Conservation (phyloP, 345 rosid species). For the Lepidium didymum region DNA sequence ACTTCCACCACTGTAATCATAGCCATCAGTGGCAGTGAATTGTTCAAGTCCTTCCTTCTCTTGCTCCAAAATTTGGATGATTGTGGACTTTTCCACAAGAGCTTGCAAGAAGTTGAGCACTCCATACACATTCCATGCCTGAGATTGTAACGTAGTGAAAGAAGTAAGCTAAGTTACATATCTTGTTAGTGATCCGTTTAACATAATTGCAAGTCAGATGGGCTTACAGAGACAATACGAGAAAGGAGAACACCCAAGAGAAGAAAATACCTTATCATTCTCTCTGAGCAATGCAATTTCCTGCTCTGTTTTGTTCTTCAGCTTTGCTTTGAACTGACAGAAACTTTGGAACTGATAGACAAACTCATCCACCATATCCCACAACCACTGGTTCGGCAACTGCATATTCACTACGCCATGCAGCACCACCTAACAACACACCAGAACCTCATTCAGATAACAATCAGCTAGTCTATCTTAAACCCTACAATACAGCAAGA, state of each 20-base stretch:
- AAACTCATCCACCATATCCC: conserved; percentile 99
- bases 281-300: conserved; percentile 79
- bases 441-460: neutral
- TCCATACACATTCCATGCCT: conserved; percentile 99
- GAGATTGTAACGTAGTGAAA: neutral
- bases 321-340: conserved; percentile 92
- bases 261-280: conserved; percentile 52
- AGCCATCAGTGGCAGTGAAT: conserved; percentile 95
- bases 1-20: conserved; percentile 93
- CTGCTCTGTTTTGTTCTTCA: conserved; percentile 87
- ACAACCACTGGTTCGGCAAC: conserved; percentile 94
- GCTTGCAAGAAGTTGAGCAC: conserved; percentile 99
- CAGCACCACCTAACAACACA: conserved; percentile 62
- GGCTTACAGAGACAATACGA: too few species aligned
- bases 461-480: neutral
- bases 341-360: conserved; percentile 97
- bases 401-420: conserved; percentile 96
- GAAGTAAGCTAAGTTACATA: neutral
- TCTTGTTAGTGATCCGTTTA: neutral
- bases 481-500: neutral
- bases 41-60: conserved; percentile 92
- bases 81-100: conserved; percentile 82
- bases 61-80: conserved; percentile 80
- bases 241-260: neutral
- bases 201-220: neutral